phyloP scores from a whole-genome alignment of 192 early-diverging fungal genomes.

The Coemansia aciculifera region DNA sequence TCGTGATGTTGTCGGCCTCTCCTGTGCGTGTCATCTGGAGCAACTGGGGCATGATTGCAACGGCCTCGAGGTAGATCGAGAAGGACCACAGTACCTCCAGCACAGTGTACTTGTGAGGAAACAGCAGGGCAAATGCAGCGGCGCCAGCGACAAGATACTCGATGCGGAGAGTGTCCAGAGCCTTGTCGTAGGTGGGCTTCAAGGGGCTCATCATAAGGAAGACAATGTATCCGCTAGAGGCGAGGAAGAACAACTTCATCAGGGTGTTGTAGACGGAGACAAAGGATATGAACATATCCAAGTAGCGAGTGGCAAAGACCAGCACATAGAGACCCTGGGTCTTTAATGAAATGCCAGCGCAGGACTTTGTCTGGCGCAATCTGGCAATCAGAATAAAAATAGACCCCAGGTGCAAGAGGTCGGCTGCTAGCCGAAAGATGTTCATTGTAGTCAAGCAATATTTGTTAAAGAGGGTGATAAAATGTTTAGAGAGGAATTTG shows the following conservation, averaged over 20 bases:
- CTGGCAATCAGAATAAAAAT: constrained; percentile 92
- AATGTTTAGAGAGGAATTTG: neutral
- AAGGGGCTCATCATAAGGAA: constrained; percentile 85
- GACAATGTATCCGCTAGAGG: constrained; percentile 80
- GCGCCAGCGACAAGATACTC: constrained; percentile 80
- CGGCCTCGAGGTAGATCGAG: constrained; percentile 94
- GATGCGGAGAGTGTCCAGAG: constrained; percentile 86
- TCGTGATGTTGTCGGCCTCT: constrained; percentile 99
- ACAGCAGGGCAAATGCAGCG: constrained; percentile 69
- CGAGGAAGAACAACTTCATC: constrained; percentile 96
- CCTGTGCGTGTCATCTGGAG: constrained; percentile 97
- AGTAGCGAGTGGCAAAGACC: constrained; percentile 93
- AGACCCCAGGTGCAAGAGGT: constrained; percentile 93
- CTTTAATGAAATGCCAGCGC: constrained; percentile 96
- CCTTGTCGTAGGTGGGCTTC: constrained; percentile 91
- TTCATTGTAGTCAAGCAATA: constrained; percentile 66
- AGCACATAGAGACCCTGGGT: constrained; percentile 88
- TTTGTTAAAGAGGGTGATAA: neutral
- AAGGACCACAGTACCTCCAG: constrained; percentile 92
- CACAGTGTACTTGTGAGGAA: constrained; percentile 70
- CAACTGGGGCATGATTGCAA: constrained; percentile 97
- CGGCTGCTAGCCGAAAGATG: constrained; percentile 85
- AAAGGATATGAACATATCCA: constrained; percentile 79
- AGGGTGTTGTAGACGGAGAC: constrained; percentile 88
- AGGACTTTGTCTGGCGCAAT: constrained; percentile 86